A percentile compares a stretch with the other conserved stretches of the same genome.
Conservation (phyloP, 2,329 filamentous ascomycete genomes). For the Fusarium sp. region DNA sequence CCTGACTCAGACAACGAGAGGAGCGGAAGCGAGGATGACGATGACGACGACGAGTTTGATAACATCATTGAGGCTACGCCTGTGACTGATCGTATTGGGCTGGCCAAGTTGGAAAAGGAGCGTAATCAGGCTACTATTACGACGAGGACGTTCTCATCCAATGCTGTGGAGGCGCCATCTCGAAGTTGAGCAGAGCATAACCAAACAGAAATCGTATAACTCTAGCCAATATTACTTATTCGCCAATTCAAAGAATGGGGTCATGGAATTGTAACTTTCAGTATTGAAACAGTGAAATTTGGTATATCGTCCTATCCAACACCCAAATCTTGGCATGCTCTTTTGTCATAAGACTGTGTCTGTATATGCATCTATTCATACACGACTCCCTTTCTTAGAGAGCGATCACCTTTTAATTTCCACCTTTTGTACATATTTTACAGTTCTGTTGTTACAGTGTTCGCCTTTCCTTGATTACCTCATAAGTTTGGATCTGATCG, state of each 20-base stretch:
- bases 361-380: constrained; percentile 22
- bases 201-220: neutral
- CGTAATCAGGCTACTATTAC: constrained; percentile 57
- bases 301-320: neutral
- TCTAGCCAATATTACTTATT: neutral
- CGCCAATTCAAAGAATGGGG: neutral
- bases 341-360: constrained; percentile 15
- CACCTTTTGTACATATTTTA: constrained; percentile 30
- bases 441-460: constrained; percentile 51
- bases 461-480: constrained; percentile 78
- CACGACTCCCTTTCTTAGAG: neutral
- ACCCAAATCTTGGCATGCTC: neutral
- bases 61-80: constrained; percentile 92
- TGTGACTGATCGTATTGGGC: constrained; percentile 83
- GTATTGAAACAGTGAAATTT: constrained; percentile 18
- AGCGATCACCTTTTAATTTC: constrained; percentile 2
- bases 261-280: neutral
- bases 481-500: constrained; percentile 88
- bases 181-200: constrained; percentile 49
- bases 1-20: constrained; percentile 73
- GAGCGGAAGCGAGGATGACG: constrained; percentile 48
- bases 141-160: constrained; percentile 61
- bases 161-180: constrained; percentile 57
- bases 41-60: constrained; percentile 81
- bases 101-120: constrained; percentile 65